Base-by-base conservation (phyloP, 805 yeast genomes). In the Candida stauntonica region DNA sequence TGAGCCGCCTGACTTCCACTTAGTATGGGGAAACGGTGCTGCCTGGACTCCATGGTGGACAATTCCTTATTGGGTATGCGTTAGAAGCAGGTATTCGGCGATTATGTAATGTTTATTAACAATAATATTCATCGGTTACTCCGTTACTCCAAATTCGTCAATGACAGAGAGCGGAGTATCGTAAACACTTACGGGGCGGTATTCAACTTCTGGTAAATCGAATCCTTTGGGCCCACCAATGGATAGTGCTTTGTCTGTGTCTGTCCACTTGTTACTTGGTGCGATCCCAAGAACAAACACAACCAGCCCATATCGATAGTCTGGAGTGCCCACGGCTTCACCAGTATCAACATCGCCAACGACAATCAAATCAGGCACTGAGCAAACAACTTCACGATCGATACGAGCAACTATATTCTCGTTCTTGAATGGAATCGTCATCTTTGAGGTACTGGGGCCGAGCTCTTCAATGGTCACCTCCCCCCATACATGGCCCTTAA, bases 271-370 rank as follows among this genome's bases (percentile, higher is more conserved):
- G 38, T 52, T 46, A 38, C 57, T 50, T 29, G 71, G 70, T 5
- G 71, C 61, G 38, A 66, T 55, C 14, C 59, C 71, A 16, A 70
- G 43, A 2, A 70, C 74, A 54, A 64, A 65, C 13, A 69, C 73
- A 27, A 63, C 37, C 35, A 70, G 40, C 5, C 75, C 74, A 46
- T 69, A 69, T 29, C 72, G 48, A 46, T 68, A 70, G 26, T 70
- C 75, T n/a, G 67, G 71, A 2, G 73, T 68, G 7, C 74, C 74
- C 9, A 68, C 63, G 12, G 73, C 73, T 39, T 66, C 72, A 26
- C 73, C 73, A 23, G 63, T 54, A 28, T 66, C 69, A 7, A 61
- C 51, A 47, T 69, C 71, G 34, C 62, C 47, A 7, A 70, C 70
- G 2, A 72, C 46, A 42, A 70, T 67, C 36, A 70, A 45, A 46